A percentile compares a stretch with the other conserved stretches of the same genome.
Evolutionary conservation across 1,284 basidiomycete species (phyloP).

Genomic region (Rhodofomes roseus): DNA sequence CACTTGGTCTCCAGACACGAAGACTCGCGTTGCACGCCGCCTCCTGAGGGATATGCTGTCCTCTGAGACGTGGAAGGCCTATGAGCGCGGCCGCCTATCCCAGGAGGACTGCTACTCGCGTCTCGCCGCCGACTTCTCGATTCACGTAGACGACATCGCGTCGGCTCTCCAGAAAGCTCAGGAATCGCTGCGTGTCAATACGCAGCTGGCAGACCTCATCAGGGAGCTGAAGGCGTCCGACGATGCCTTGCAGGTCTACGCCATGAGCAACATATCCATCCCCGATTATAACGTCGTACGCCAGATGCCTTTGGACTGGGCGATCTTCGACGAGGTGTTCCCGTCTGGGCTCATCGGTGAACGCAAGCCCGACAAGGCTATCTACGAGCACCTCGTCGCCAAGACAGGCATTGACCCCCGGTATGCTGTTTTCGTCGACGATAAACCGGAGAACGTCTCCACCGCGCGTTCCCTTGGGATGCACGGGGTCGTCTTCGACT

Average conservation of each 20-base stretch:
- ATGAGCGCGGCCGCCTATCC: constrained; percentile 40
- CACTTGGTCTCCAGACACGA: constrained; percentile 48
- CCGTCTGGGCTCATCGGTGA: constrained; percentile 42
- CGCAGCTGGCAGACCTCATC: constrained; percentile 44
- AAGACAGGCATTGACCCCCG: constrained; percentile 39
- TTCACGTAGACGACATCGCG: constrained; percentile 37
- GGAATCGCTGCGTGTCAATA: constrained; percentile 40
- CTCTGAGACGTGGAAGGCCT: constrained; percentile 49
- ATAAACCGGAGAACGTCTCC: constrained; percentile 54
- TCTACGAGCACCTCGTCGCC: constrained; percentile 48
- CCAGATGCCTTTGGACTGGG: constrained; percentile 43
- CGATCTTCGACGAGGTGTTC: constrained; percentile 53
- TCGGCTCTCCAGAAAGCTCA: constrained; percentile 43
- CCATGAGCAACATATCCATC: constrained; percentile 59
- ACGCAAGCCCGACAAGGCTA: constrained; percentile 38
- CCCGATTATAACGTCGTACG: constrained; percentile 47
- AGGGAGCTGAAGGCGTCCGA: constrained; percentile 38
- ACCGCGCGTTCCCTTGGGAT: constrained; percentile 52
- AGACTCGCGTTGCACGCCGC: constrained; percentile 41
- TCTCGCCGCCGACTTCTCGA: constrained; percentile 38
- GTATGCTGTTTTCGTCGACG: constrained; percentile 50
- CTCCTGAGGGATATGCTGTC: constrained; percentile 41
- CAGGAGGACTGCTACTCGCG: constrained; percentile 44
- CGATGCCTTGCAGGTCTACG: constrained; percentile 40
- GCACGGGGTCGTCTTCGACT: constrained; percentile 50